These are phyloP conservation scores for Boletus sp. DNA, from an alignment of 1,284 basidiomycete species.

Conservation along the genomic window DNA sequence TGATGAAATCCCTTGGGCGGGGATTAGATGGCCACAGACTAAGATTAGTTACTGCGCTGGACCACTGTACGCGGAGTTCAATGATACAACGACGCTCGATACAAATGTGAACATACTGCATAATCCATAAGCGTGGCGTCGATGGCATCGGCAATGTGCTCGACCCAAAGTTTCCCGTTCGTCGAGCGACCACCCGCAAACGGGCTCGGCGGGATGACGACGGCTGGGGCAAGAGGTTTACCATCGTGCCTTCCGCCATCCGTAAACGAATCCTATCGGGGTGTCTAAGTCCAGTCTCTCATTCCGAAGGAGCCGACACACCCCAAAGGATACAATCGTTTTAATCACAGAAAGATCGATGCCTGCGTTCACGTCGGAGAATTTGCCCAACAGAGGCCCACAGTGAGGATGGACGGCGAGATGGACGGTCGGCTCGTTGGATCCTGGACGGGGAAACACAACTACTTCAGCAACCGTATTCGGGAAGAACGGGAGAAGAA, in stretches of 20 bases:
- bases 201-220: slow-evolving; percentile 36
- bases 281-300: not conserved
- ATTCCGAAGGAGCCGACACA: slow-evolving; percentile 23
- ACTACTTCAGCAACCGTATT: slow-evolving; percentile 18
- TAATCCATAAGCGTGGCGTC: slow-evolving; percentile 33
- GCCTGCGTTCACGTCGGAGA: slow-evolving; percentile 51
- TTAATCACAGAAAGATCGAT: slow-evolving; percentile 41
- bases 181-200: slow-evolving; percentile 43
- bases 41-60: slow-evolving; percentile 42
- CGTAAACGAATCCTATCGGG: slow-evolving; percentile 37
- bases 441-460: slow-evolving; percentile 17
- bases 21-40: slow-evolving; percentile 44
- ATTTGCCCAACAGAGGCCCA: slow-evolving; percentile 41
- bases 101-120: slow-evolving; percentile 23
- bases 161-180: slow-evolving; percentile 42
- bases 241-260: slow-evolving; percentile 43
- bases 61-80: too few species aligned
- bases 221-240: slow-evolving; percentile 36
- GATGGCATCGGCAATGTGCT: slow-evolving; percentile 31
- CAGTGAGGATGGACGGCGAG: slow-evolving; percentile 49
- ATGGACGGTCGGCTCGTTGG: slow-evolving; percentile 37
- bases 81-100: not conserved
- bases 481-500: slow-evolving; percentile 9
- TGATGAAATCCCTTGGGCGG: slow-evolving; percentile 39
- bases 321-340: slow-evolving; percentile 53